Evolutionary conservation across 805 yeast genomes (phyloP), one percentile per base, ranked within the genome.

Genomic region (Nakazawaea ishiwadae): DNA sequence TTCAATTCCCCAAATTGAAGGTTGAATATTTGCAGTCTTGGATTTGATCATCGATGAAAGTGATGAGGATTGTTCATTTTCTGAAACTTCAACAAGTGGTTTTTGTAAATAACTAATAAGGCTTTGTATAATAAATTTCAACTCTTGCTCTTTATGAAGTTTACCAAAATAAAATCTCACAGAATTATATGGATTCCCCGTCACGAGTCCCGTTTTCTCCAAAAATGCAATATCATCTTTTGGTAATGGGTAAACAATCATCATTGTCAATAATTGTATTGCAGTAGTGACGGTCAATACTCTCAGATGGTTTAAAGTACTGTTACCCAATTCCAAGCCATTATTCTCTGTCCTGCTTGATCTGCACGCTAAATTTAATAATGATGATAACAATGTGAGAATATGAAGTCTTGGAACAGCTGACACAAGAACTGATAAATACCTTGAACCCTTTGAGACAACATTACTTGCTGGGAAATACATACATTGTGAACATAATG

Each of bases 221-320:
- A 75, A 50, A 46, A 73, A 75, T 2, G 51, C 48, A 4, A 50
- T 27, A 38, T 68, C 69, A 17, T 55, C 54, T n/a, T 63, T 62
- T 1, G 91, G 89, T 8, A 81, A 53, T 2, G 86, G 81, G 56
- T 83, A 84, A 1, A 76, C 74, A 3, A 81, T 51, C 70, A 84
- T 71, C 11, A 77, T 53, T 2, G 81, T 66, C 19, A 89, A 62
- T 4, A 86, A 59, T 52, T 86, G 89, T 18, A 81, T 58, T 2
- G 88, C 64, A 44, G 75, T 67, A 0, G 80, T 65, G 3, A 77
- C 75, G 50, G 77, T 62, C 11, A 68, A 50, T 32, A 65, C 56
- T 46, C 86, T 63, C 45, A 71, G 48, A 33, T 72, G 69, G 7
- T 65, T 53, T n/a, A 63, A 54, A 11, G 55, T 53, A 5, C 51